phyloP scores from a whole-genome alignment of 306 rosid species.

The Medicago lupulina region DNA sequence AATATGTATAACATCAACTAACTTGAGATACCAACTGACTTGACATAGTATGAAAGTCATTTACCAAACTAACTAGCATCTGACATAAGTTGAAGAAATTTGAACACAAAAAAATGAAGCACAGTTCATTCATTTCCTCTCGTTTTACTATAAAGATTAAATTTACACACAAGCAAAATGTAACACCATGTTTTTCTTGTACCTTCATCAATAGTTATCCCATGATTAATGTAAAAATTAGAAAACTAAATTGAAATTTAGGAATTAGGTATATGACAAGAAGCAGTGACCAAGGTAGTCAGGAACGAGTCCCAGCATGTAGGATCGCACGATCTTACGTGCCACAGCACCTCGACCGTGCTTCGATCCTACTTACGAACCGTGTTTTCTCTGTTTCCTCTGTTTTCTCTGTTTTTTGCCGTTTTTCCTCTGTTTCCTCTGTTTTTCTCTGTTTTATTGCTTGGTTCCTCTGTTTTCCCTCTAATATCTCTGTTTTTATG shows the following conservation, averaged over 20 bases:
- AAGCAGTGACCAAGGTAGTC: too few species aligned
- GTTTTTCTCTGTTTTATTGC: too few species aligned
- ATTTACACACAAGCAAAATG: background rate
- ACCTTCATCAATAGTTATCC: background rate
- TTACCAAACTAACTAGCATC: slow-evolving; percentile 5
- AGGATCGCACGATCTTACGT: too few species aligned
- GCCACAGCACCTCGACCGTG: too few species aligned
- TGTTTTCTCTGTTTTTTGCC: too few species aligned
- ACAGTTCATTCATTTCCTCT: background rate
- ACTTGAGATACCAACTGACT: slow-evolving; percentile 20
- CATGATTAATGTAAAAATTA: background rate
- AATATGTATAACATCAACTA: slow-evolving; percentile 18
- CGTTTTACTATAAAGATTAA: background rate
- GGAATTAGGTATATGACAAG: background rate
- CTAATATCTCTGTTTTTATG: too few species aligned
- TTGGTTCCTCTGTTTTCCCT: too few species aligned
- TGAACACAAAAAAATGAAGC: background rate
- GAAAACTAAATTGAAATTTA: background rate
- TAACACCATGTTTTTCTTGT: background rate
- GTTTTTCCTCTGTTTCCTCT: too few species aligned
- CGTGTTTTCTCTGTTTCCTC: too few species aligned
- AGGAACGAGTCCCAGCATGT: too few species aligned
- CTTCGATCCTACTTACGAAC: too few species aligned
- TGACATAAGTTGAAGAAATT: background rate
- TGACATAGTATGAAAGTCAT: background rate